Evolutionary conservation across 495 filamentous ascomycete species (phyloP), one percentile per base, ranked within the genome.

Genomic region (Neurospora sp.): DNA sequence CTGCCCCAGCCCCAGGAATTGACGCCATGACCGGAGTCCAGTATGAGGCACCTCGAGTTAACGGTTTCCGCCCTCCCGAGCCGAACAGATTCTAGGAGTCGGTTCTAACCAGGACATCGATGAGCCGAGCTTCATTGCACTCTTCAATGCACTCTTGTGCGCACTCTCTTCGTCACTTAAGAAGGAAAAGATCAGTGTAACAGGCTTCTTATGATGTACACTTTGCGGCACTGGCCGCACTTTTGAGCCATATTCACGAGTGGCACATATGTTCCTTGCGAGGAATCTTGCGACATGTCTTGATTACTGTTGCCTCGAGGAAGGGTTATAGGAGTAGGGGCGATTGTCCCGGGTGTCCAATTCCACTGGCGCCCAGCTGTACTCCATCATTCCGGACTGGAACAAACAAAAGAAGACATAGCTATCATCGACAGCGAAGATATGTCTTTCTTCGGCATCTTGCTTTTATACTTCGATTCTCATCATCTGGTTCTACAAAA

Each of bases 1-100:
- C 40, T 8, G 70, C 72, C 5, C 2, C 74, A 14, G 75, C 76
- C 5, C 78, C 78, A 59, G 79, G 73, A 6, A 80, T 84, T 7
- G 86, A 88, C 12, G 82, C 83, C 7, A 88, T 88, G 86, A 86
- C 84, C 31, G 86, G 86, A 14, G 84, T 88, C 12, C 86, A 88
- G 76, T 88, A 88, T 71, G 83, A 87, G 62, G 77, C 80, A 9
- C 84, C 82, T 14, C 78, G 81, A 18, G 41, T 76, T 2, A 84
- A 84, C 70, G 82, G 83, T n/a, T 82, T 75, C 69, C 80, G 82
- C 35, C 75, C 70, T 27, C 71, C 77, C 12, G 77, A 76, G 42
- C 44, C 71, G 14, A 14, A 70, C 41, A 71, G 76, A 69, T 78
- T 70, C 69, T 78, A 74, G 70, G 41, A 12, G 41, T 4, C n/a